Percentiles rank a stretch among this genome's conserved stretches.
phyloP scores from a whole-genome alignment of 257 asterid genomes.

The Petunia axillaris region DNA sequence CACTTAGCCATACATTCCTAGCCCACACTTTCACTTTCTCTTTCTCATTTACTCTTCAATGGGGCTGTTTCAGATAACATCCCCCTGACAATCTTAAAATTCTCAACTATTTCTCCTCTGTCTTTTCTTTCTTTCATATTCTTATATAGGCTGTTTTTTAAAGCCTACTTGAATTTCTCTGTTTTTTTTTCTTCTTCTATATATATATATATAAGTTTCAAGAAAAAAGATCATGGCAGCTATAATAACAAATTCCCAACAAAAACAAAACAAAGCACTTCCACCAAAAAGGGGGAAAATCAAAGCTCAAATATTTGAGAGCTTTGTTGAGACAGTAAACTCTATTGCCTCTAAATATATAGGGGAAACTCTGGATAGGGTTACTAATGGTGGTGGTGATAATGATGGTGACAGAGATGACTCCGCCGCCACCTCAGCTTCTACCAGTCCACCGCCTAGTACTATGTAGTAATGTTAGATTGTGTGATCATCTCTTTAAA shows the following conservation, averaged over 20 bases:
- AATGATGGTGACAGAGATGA: neutral
- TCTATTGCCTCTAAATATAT: conserved; percentile 36
- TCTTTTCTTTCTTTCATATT: neutral
- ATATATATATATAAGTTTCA: neutral
- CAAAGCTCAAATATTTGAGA: conserved; percentile 59
- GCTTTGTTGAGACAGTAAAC: conserved; percentile 45
- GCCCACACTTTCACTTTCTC: neutral
- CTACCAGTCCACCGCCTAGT: conserved; percentile 41
- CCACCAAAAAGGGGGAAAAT: conserved; percentile 59
- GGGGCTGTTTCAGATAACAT: neutral
- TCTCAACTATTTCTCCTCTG: neutral
- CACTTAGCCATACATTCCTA: too few species aligned
- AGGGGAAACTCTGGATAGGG: conserved; percentile 28
- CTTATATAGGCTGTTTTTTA: neutral
- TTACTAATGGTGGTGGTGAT: conserved; percentile 22
- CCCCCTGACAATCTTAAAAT: neutral
- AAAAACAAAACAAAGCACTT: conserved; percentile 2
- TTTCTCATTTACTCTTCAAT: neutral
- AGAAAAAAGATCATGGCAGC: conserved; percentile 28
- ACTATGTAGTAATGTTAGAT: neutral
- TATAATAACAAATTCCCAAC: conserved; percentile 24
- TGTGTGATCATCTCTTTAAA: too few species aligned
- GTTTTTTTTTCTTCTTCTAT: conserved; percentile 6
- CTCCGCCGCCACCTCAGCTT: conserved; percentile 23
- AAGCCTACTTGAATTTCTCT: neutral